Evolutionary conservation across 2,329 filamentous ascomycete genomes (phyloP).

Genomic region (Claviceps paspali): DNA sequence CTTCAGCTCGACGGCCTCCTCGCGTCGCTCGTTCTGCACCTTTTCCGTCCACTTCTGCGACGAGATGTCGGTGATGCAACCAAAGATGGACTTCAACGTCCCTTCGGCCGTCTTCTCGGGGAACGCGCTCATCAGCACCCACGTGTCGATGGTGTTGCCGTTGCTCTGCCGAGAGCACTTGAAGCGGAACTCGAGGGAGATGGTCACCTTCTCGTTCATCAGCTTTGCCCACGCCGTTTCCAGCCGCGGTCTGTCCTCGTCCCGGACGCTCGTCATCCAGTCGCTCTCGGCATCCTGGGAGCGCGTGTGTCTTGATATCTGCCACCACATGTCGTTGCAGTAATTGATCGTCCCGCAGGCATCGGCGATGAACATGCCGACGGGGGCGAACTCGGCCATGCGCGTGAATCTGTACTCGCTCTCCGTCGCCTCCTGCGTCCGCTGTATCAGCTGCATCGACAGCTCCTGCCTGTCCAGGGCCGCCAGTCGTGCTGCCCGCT

Average conservation of each 20-base stretch:
- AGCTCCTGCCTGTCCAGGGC: constrained; percentile 64
- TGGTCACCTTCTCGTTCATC: constrained; percentile 42
- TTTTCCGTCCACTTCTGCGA: constrained; percentile 75
- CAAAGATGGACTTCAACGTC: constrained; percentile 58
- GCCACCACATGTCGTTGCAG: constrained; percentile 67
- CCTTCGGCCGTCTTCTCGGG: constrained; percentile 53
- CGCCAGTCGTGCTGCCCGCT: constrained; percentile 58
- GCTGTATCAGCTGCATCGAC: constrained; percentile 55
- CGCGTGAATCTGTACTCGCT: constrained; percentile 67
- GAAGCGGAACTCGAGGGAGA: constrained; percentile 63
- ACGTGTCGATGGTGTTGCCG: constrained; percentile 49
- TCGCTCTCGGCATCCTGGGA: constrained; percentile 40
- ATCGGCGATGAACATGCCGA: constrained; percentile 76
- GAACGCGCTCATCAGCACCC: constrained; percentile 64
- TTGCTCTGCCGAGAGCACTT: constrained; percentile 50
- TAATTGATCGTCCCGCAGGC: constrained; percentile 56
- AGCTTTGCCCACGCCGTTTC: constrained; percentile 47
- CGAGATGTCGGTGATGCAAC: constrained; percentile 72
- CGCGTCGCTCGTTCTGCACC: constrained; percentile 59
- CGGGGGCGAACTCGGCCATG: constrained; percentile 73
- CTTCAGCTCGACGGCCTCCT: constrained; percentile 71
- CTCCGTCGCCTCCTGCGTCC: constrained; percentile 45
- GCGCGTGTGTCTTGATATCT: constrained; percentile 52
- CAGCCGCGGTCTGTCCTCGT: constrained; percentile 47
- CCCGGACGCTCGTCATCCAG: constrained; percentile 59